A percentile compares a stretch with the other conserved stretches of the same genome.
phyloP scores from a whole-genome alignment of 192 early-diverging fungal genomes.

The Phlyctochytrium planicorne region DNA sequence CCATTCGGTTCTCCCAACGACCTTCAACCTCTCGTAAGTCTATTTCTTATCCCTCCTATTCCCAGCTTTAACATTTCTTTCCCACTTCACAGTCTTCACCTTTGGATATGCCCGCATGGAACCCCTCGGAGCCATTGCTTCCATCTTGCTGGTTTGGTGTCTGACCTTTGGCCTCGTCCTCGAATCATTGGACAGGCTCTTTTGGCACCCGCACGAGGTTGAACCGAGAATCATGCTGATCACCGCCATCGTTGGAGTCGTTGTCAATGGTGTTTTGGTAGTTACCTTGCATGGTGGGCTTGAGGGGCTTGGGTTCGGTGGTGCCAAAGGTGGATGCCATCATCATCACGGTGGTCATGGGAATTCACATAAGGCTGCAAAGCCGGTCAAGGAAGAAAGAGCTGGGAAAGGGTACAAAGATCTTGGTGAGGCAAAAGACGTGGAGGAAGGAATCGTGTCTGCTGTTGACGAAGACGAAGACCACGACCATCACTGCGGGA shows the following conservation, averaged over 20 bases:
- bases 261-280: conserved; percentile 70
- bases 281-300: conserved; percentile 36
- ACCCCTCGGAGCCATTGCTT: conserved; percentile 73
- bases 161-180: conserved; percentile 65
- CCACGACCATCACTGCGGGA: conserved; percentile 8
- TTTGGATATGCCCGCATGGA: conserved; percentile 80
- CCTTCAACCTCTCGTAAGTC: conserved; percentile 65
- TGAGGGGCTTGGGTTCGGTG: conserved; percentile 44
- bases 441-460: background rate
- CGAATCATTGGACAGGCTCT: conserved; percentile 69
- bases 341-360: conserved; percentile 36
- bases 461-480: conserved; percentile 3
- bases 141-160: conserved; percentile 79
- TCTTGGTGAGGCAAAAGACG: no score
- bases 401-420: no score
- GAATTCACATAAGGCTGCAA: conserved; percentile 19
- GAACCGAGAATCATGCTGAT: conserved; percentile 34
- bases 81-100: no score
- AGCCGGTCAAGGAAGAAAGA: no score
- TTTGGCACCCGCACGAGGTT: conserved; percentile 3
- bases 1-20: conserved; percentile 61
- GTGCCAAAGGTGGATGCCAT: conserved; percentile 50
- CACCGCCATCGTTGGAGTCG: conserved; percentile 71
- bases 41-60: no score
- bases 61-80: no score